Base-by-base conservation (phyloP, 805 yeast species). In the Cephaloascus fragrans region DNA sequence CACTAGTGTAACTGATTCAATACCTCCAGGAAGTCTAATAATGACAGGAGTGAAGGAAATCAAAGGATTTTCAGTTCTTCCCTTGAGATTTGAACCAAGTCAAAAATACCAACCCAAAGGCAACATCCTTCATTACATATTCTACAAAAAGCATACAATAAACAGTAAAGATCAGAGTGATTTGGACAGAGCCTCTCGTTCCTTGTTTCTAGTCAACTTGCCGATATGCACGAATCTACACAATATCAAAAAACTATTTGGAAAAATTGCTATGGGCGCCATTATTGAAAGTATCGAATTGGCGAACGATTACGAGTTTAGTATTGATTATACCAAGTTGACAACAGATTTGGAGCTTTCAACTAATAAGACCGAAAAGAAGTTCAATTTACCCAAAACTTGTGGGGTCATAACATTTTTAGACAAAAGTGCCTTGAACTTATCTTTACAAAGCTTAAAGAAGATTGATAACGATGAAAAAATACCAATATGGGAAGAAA, bases 391-490 rank as follows among this genome's bases (percentile, higher is more conserved):
- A 32, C 94, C 94, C 34, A 75, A 77, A 49, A 79, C 83, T 42
- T 79, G 89, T 45, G 90, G 85, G 0, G 62, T 86, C 5, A 69
- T 86, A 34, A 76, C 78, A 20, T 79, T 87, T 52, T 73, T 88
- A 4, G 97, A 87, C 57, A 77, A 77, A 50, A 57, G 80, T 3
- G 73, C 85, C 26, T 62, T 79, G 42, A 69, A 73, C 51, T 60
- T 86, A 48, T 87, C 95, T 2, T 61, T 83, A 36, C 57, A 64
- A 29, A 73, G 80, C 44, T 71, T 88, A 43, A 75, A 75, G 51
- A 76, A 77, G 50, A 51, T 73, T 6, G 40, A 46, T 8, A 34
- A 44, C 3, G 45, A 47, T 12, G 39, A 45, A 19, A 56, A 47
- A 26, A 35, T 41, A 14, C 38, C 64, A 43, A 54, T 45, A 35